Conservation (phyloP, 2,329 filamentous ascomycete species). For the Hymenotorrendiella dingleyae region DNA sequence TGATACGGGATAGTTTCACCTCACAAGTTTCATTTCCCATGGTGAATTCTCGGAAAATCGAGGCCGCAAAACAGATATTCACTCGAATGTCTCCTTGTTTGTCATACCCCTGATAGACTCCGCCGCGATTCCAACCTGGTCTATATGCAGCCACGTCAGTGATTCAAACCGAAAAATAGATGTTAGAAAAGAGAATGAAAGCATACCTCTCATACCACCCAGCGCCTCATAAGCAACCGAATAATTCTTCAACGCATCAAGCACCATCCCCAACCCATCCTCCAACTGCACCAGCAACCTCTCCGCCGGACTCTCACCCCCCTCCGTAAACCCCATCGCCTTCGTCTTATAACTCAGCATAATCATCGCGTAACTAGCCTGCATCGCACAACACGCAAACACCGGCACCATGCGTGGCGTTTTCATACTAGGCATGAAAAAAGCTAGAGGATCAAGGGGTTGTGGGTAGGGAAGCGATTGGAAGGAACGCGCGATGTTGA, state of each 20-base stretch:
- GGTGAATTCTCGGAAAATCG: neutral
- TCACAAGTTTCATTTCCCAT: neutral
- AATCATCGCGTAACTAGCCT: conserved; percentile 30
- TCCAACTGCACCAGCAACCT: conserved; percentile 17
- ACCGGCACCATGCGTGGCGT: conserved; percentile 29
- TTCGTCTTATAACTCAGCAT: conserved; percentile 26
- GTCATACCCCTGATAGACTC: conserved; percentile 5
- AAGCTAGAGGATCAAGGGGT: conserved; percentile 7
- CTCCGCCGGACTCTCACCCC: conserved; percentile 7
- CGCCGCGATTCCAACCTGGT: conserved; percentile 11
- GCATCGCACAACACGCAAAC: conserved; percentile 33
- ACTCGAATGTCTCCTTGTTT: neutral
- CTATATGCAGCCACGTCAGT: conserved; percentile 4
- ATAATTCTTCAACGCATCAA: conserved; percentile 24
- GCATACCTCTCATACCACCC: conserved; percentile 24
- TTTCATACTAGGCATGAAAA: conserved; percentile 4
- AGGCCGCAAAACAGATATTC: neutral
- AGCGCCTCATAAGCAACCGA: conserved; percentile 24
- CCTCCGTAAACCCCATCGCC: conserved; percentile 15
- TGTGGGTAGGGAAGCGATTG: conserved; percentile 40
- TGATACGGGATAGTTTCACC: too few relatives aligned
- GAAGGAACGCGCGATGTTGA: conserved; percentile 42
- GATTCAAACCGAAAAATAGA: neutral
- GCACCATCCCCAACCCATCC: conserved; percentile 18
- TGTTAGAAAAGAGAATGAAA: neutral